Evolutionary conservation across 2,329 filamentous ascomycete species (phyloP), one percentile per base, ranked within the genome.

Genomic region (Colletotrichum liaoningense): DNA sequence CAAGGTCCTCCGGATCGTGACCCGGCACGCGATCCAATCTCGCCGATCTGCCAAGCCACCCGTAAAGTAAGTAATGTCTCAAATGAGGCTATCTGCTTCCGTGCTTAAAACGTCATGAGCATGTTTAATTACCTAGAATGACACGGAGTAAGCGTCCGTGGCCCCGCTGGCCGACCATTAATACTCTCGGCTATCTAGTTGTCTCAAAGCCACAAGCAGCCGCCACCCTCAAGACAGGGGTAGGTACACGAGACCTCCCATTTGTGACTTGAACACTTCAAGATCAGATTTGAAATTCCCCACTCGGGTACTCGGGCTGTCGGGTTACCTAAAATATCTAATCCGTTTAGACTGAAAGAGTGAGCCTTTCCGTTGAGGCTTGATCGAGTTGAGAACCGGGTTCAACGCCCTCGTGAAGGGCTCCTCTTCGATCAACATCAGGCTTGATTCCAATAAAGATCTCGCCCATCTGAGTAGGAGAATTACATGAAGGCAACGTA

Each of bases 41-140:
- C n/a, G 49, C 14, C 54, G 38, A 54, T 38, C 30, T 38, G 58
- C 65, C 58, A 72, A 63, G 69, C 69, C 65, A 54, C 52, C 30
- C 26, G 63, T 3, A 8, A 33, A 28, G 12, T n/a, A 52, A 8
- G 46, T 56, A 5, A 12, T 63, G 58, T 69, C 58, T 63, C 22
- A 63, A 16, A 24, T 11, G 24, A 54, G 55, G 12, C 26, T 35
- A 12, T 55, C 55, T 28, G 52, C 30, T 65, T 65, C 22, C 63
- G 30, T 30, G 22, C 4, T 11, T 16, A 3, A 11, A 26, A 30
- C 42, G 42, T 67, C 55, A 66, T 49, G 16, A 11, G 42, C 42
- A 22, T 49, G 16, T 49, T n/a, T 5, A 42, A 42, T 5, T 19
- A 35, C 11, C 33, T 35, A 42, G 35, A 38, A 19, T 16, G 38